These are phyloP conservation scores for Rhodomyrtus psidioides DNA, from an alignment of 441 rosid species.

Conservation along the genomic window DNA sequence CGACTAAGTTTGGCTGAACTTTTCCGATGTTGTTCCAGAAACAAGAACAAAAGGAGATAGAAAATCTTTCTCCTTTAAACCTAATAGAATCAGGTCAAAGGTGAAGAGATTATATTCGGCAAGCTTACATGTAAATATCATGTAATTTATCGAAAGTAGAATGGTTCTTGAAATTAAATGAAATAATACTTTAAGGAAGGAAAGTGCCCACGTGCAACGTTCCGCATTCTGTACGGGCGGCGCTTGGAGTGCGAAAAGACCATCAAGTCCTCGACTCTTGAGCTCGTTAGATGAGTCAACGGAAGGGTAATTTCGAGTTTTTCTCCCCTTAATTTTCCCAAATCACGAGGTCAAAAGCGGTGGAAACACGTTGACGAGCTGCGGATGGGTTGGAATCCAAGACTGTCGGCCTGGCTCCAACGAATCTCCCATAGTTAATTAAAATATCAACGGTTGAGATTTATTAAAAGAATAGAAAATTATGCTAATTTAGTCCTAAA, in stretches of 20 bases:
- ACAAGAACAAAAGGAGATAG: neutral
- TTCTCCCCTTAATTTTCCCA: neutral
- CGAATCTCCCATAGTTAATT: neutral
- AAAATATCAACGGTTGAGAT: neutral
- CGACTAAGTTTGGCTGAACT: no score
- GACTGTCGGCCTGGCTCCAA: neutral
- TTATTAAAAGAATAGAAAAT: neutral
- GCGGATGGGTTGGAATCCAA: neutral
- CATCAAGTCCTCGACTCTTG: neutral
- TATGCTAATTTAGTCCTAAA: no score
- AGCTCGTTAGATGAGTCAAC: accelerated
- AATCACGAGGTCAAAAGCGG: neutral
- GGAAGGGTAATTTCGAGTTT: neutral
- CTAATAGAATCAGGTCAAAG: neutral
- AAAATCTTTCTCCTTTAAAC: neutral
- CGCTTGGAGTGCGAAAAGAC: neutral
- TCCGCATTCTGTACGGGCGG: neutral
- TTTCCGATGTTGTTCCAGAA: neutral
- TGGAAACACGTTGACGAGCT: neutral
- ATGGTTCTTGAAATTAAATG: neutral
- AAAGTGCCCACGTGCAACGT: neutral
- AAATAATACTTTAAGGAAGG: neutral
- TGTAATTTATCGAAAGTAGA: neutral
- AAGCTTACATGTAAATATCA: neutral
- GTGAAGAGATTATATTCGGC: neutral